phyloP scores from a whole-genome alignment of 176 grass and related monocot species.

The Metroxylon sagu region DNA sequence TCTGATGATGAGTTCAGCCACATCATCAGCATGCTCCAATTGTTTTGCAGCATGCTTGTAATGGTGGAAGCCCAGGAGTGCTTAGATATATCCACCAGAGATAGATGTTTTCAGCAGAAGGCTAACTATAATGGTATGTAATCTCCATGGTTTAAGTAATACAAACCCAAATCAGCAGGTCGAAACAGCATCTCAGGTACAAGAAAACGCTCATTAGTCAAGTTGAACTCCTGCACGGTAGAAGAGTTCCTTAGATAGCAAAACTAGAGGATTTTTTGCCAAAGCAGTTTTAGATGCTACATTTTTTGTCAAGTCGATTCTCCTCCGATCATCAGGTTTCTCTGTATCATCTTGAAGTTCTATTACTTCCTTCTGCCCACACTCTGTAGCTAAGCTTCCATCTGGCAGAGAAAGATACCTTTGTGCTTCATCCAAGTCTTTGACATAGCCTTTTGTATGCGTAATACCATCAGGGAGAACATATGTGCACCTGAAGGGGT shows the following conservation, averaged over 20 bases:
- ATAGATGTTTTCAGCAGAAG: too few relatives aligned
- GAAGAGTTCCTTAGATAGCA: conserved; percentile 28
- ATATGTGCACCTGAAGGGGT: conserved; percentile 85
- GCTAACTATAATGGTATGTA: too few relatives aligned
- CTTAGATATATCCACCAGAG: too few relatives aligned
- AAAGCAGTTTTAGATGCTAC: conserved; percentile 23
- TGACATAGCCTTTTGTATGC: conserved; percentile 77
- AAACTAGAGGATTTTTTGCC: neutral
- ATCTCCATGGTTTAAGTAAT: neutral
- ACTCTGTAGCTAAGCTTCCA: conserved; percentile 16
- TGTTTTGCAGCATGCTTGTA: too few relatives aligned
- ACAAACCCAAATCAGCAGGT: conserved; percentile 70
- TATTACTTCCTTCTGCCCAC: conserved; percentile 21
- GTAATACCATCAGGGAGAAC: conserved; percentile 90
- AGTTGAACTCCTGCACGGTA: conserved; percentile 57
- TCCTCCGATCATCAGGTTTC: conserved; percentile 41
- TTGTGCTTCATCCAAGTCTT: conserved; percentile 67
- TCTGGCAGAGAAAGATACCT: conserved; percentile 49
- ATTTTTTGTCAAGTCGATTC: conserved; percentile 69
- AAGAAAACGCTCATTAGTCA: conserved; percentile 95
- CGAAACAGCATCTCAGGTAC: conserved; percentile 92
- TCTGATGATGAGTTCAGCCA: too few relatives aligned
- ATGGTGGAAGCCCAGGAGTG: too few relatives aligned
- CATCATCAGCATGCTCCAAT: too few relatives aligned
- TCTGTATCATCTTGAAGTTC: conserved; percentile 11